Base-by-base conservation (phyloP, 306 rosid species). In the Gastrolobium villosum region DNA sequence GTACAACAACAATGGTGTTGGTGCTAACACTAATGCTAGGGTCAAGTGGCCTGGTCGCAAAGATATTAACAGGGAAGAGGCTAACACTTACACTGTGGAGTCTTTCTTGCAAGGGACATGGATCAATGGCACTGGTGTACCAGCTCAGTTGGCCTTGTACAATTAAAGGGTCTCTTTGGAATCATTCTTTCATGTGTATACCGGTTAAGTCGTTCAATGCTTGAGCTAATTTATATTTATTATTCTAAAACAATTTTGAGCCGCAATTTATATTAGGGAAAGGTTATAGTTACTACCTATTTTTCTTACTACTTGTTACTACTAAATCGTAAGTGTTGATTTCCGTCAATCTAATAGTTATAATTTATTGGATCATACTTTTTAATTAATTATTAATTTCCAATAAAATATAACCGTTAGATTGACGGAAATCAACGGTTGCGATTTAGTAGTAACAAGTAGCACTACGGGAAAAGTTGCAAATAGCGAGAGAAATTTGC, bases 21-120 rank as follows among this genome's bases (percentile, higher is more conserved):
- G 98, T 5, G 81, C 98, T 0, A 73, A 41, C 10, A 78, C 88
- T 10, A 63, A 50, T 2, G 84, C 70, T 0, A 90, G 99, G 74
- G 91, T 95, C 26, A 87, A 86, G 3, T 95, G 99, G 99, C 77
- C 84, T 31, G 89, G 90, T 2, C 84, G 67, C 77, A 86, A 83
- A 56, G 62, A 32, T 3, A 82, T 95, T 10, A 45, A 63, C 0
- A 79, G 76, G 81, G 57, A 86, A 1, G 94, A 89, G 81, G 97
- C 99, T 46, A 4, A 1, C 11, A 26, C 57, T 31, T 95, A 69
- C 50, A 89, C 98, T 0, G 87, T 79, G 13, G 89, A 65, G 14
- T 43, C 82, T 48, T 95, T 95, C 89, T 83, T 92, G 75, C 69
- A 84, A 1, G 91, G 86, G 7, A 30, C 75, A 76, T 95, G 99